phyloP scores from a whole-genome alignment of 2,329 filamentous ascomycete genomes.

The Lasiodiplodia gonubiensis region DNA sequence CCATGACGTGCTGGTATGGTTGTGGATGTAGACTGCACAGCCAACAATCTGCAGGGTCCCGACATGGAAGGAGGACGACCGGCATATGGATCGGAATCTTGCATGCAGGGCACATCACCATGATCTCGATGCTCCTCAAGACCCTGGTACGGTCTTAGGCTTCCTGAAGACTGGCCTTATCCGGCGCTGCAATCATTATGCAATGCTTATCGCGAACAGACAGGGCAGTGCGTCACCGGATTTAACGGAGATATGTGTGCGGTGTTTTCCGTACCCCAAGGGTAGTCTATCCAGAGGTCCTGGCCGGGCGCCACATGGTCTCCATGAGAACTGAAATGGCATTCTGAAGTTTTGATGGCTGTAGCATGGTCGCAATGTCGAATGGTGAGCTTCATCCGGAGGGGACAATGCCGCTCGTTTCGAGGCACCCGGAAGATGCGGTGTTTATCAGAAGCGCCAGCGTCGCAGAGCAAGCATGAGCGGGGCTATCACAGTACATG shows the following conservation, averaged over 20 bases:
- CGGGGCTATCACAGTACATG: background rate
- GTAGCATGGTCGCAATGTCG: background rate
- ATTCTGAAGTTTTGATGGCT: background rate
- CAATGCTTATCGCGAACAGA: background rate
- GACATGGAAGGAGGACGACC: background rate
- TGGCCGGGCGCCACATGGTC: background rate
- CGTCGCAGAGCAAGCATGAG: background rate
- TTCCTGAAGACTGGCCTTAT: background rate
- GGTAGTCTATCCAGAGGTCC: background rate
- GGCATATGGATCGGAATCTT: constrained; percentile 1
- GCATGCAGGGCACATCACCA: constrained; percentile 1
- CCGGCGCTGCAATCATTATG: constrained; percentile 2
- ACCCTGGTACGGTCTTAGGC: background rate
- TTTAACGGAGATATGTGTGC: constrained; percentile 12
- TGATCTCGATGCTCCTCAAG: constrained; percentile 1
- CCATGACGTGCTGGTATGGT: background rate
- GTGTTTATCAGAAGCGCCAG: background rate
- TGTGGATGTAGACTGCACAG: background rate
- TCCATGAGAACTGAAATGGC: background rate
- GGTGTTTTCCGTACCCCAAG: background rate
- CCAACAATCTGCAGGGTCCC: constrained; percentile 6
- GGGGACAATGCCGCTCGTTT: background rate
- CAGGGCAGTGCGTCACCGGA: background rate
- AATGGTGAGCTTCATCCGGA: background rate
- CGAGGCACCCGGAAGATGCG: no score